Conservation (phyloP, 805 yeast species). For the Jamesozyma lodderae region DNA sequence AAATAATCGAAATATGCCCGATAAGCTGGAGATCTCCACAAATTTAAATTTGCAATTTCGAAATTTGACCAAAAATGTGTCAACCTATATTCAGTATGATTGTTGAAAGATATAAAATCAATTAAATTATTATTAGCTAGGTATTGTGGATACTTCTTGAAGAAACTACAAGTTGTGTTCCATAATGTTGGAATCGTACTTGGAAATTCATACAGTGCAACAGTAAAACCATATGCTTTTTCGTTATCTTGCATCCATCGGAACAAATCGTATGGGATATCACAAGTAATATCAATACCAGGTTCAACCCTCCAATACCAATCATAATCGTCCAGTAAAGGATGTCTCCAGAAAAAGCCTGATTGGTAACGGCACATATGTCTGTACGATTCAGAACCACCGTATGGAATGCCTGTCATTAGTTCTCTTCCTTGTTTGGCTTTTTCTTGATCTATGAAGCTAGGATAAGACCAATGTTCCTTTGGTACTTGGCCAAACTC, state of each 20-base stretch:
- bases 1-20: conserved; percentile 49
- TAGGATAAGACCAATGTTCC: conserved; percentile 84
- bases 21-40: conserved; percentile 51
- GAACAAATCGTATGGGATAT: conserved; percentile 70
- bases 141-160: conserved; percentile 27
- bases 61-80: conserved; percentile 81
- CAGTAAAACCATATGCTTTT: conserved; percentile 67
- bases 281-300: conserved; percentile 62
- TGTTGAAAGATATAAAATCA: conserved; percentile 53
- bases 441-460: conserved; percentile 60
- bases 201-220: conserved; percentile 58
- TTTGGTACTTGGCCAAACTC: conserved; percentile 43
- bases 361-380: conserved; percentile 88
- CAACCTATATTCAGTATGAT: conserved; percentile 53
- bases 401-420: conserved; percentile 46
- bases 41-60: conserved; percentile 61
- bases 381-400: conserved; percentile 57
- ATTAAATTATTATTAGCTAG: conserved; percentile 38
- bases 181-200: conserved; percentile 72
- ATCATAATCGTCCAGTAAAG: conserved; percentile 55
- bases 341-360: conserved; percentile 74
- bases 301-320: conserved; percentile 95
- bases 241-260: conserved; percentile 68
- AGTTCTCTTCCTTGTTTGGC: conserved; percentile 55
- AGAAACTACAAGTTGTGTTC: conserved; percentile 58